phyloP scores from a whole-genome alignment of 805 yeast species.

The Candida maltosa region DNA sequence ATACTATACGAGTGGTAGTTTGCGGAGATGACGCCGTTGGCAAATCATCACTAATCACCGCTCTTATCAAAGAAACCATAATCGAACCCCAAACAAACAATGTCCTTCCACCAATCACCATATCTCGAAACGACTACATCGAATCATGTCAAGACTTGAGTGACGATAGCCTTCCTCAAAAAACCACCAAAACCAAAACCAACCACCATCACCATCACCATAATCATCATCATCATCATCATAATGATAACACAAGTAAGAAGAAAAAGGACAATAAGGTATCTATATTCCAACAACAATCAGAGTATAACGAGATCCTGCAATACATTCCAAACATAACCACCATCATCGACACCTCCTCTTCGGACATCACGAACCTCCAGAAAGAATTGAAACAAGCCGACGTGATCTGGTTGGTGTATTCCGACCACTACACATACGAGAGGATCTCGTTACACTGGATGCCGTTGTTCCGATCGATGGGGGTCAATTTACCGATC shows the following conservation, averaged over 20 bases:
- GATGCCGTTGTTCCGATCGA: slow-evolving; percentile 88
- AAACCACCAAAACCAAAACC: background rate
- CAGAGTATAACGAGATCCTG: slow-evolving; percentile 18
- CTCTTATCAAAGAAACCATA: slow-evolving; percentile 78
- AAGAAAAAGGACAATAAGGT: background rate
- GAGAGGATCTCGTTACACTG: slow-evolving; percentile 89
- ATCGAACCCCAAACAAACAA: slow-evolving; percentile 48
- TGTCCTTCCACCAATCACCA: slow-evolving; percentile 78
- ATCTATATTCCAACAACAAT: no score
- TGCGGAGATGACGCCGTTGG: slow-evolving; percentile 96
- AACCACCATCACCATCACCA: no score
- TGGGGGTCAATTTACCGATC: slow-evolving; percentile 94
- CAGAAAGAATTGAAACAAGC: slow-evolving; percentile 78
- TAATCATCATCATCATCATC: no score
- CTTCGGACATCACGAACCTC: slow-evolving; percentile 57
- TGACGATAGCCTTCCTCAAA: slow-evolving; percentile 1
- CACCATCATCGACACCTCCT: slow-evolving; percentile 74
- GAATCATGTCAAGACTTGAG: slow-evolving; percentile 27
- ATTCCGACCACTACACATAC: slow-evolving; percentile 90
- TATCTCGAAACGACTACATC: slow-evolving; percentile 64
- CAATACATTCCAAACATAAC: slow-evolving; percentile 47
- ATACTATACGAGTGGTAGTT: slow-evolving; percentile 73
- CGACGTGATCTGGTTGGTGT: slow-evolving; percentile 91
- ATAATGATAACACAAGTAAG: no score
- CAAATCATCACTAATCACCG: slow-evolving; percentile 72